Evolutionary conservation across 352 stramenopile species (phyloP).

Genomic region (Phytophthora foliorum): DNA sequence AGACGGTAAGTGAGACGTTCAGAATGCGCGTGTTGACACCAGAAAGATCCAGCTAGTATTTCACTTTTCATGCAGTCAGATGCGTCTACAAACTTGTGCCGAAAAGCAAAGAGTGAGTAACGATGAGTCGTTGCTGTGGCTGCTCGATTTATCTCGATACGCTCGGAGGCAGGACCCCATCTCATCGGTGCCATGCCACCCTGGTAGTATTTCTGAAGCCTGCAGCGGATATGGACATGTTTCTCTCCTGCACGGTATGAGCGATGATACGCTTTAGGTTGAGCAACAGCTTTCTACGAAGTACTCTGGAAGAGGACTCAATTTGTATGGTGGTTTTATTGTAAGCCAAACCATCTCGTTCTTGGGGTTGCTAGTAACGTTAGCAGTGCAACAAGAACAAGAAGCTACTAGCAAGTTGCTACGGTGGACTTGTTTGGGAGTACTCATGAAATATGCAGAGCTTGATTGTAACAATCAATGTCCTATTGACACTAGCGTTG

Average conservation of each 20-base stretch:
- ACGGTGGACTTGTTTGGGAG: no score
- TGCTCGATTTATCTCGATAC: background rate
- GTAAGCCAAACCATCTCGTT: background rate
- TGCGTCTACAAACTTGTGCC: no score
- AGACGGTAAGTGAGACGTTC: constrained; percentile 5
- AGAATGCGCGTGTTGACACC: constrained; percentile 8
- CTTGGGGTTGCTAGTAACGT: no score
- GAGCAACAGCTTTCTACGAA: background rate
- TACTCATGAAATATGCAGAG: background rate
- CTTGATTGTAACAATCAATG: no score
- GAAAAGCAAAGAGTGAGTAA: background rate
- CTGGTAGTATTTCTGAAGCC: background rate
- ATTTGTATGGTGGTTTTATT: background rate
- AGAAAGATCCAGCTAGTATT: constrained; percentile 5
- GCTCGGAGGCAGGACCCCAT: background rate
- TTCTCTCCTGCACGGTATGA: no score
- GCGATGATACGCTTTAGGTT: no score
- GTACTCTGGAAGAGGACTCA: background rate
- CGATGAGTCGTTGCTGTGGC: background rate
- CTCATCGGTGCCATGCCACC: background rate
- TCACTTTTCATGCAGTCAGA: background rate
- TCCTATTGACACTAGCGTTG: no score
- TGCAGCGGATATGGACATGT: background rate
- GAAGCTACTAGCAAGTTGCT: no score
- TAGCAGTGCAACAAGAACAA: no score